These are phyloP conservation scores for Auriscalpium vulgare DNA, from an alignment of 768 basidiomycete genomes.

Conservation along the genomic window DNA sequence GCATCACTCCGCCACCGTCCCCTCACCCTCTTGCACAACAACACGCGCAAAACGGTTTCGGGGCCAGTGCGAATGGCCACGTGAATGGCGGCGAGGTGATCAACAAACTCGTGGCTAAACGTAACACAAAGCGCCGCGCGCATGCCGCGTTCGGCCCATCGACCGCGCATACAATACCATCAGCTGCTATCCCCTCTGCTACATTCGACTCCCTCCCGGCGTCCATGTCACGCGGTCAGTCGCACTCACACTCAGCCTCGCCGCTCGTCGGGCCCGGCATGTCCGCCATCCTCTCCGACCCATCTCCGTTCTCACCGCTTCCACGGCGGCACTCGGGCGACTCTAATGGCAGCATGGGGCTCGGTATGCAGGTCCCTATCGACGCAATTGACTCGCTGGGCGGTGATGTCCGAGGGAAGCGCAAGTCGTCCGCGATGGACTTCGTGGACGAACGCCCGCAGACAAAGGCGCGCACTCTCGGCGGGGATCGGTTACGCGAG, in stretches of 20 bases:
- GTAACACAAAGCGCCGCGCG: slow-evolving; percentile 44
- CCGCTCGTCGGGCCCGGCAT: slow-evolving; percentile 8
- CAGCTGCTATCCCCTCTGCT: slow-evolving; percentile 14
- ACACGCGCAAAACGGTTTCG: slow-evolving; percentile 36
- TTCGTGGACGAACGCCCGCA: slow-evolving; percentile 28
- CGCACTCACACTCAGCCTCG: slow-evolving; percentile 2
- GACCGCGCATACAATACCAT: slow-evolving; percentile 26
- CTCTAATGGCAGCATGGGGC: slow-evolving; percentile 38
- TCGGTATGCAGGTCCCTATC: slow-evolving; percentile 47
- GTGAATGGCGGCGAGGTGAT: slow-evolving; percentile 43
- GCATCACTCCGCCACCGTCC: slow-evolving; percentile 42
- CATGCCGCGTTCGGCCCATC: slow-evolving; percentile 33
- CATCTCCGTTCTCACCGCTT: slow-evolving; percentile 5
- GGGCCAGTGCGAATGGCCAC: slow-evolving; percentile 20
- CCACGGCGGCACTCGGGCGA: slow-evolving; percentile 34
- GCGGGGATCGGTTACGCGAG: slow-evolving; percentile 55
- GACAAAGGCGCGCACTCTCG: slow-evolving; percentile 48
- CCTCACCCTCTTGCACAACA: slow-evolving; percentile 29
- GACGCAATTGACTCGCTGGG: slow-evolving; percentile 26
- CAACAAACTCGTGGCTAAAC: slow-evolving; percentile 60
- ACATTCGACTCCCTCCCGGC: not conserved
- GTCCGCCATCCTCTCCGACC: slow-evolving; percentile 8
- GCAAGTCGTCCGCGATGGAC: slow-evolving; percentile 40
- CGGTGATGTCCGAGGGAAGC: slow-evolving; percentile 34
- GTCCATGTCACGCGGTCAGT: not conserved